These are phyloP conservation scores for Dunaliella salina DNA, from an alignment of 163 green algal genomes.

Conservation along the genomic window DNA sequence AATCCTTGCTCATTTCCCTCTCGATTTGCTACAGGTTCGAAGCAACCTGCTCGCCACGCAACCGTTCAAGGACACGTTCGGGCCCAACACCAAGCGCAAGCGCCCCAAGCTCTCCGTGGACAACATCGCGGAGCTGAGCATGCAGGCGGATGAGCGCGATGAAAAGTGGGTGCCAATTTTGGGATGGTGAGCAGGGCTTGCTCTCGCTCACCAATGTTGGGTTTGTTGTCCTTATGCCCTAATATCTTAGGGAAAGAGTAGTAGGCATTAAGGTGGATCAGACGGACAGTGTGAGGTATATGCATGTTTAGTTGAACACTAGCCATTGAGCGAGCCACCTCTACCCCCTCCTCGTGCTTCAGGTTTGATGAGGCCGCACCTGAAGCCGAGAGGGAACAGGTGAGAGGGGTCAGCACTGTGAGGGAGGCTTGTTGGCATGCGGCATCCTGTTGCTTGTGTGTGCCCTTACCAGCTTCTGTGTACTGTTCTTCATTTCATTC, in stretches of 20 bases:
- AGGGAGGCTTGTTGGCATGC: no score
- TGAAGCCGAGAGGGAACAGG: constrained; percentile 1
- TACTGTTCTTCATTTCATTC: no score
- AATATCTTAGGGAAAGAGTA: no score
- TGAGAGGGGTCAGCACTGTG: not conserved
- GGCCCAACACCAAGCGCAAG: constrained; percentile 73
- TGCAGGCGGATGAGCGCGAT: constrained; percentile 8
- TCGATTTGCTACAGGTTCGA: constrained; percentile 28
- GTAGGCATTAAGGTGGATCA: no score
- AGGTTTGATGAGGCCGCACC: constrained; percentile 8
- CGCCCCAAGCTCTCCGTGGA: constrained; percentile 75
- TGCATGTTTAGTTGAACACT: not conserved
- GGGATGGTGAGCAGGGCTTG: no score
- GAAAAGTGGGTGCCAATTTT: constrained; percentile 24
- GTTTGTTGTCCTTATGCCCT: no score
- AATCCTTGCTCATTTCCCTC: no score
- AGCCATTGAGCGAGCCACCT: not conserved
- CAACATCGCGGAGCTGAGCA: constrained; percentile 42
- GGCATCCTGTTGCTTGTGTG: not conserved
- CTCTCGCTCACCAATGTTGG: no score
- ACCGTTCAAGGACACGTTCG: constrained; percentile 85
- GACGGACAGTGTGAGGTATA: no score
- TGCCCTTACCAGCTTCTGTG: no score
- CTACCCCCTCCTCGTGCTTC: not conserved
- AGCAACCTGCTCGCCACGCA: constrained; percentile 73